phyloP scores from a whole-genome alignment of 2,329 filamentous ascomycete species.

The Fusarium sp. region DNA sequence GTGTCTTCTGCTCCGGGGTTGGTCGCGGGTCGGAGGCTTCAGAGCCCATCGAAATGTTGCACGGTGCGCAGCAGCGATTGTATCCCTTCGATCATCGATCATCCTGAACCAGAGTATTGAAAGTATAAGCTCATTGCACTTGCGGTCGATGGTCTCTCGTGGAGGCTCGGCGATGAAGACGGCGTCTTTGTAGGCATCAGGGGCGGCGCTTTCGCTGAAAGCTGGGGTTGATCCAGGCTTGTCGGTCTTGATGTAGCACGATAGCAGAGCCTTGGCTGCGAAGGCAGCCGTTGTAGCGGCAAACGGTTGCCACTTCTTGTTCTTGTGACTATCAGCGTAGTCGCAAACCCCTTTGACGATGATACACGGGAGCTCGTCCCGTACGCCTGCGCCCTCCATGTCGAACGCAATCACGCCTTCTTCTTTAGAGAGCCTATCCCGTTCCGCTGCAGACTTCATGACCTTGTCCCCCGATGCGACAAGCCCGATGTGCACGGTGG shows the following conservation, averaged over 20 bases:
- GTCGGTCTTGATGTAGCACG: not conserved
- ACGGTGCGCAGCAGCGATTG: not conserved
- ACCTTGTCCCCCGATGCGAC: constrained; percentile 53
- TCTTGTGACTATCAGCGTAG: constrained; percentile 16
- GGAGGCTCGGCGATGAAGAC: not conserved
- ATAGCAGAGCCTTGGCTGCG: not conserved
- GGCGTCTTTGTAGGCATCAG: not conserved
- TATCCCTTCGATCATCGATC: not conserved
- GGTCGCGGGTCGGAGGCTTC: not conserved
- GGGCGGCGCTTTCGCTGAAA: not conserved
- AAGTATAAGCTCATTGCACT: not conserved
- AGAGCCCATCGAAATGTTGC: not conserved
- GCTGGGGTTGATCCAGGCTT: not conserved
- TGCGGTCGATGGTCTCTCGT: not conserved
- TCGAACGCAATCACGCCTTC: constrained; percentile 41
- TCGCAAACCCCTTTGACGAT: constrained; percentile 45
- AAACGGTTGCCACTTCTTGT: constrained; percentile 1
- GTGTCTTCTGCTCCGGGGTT: not conserved
- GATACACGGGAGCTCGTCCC: constrained; percentile 50
- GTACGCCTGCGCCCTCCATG: constrained; percentile 50
- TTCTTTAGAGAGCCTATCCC: constrained; percentile 47
- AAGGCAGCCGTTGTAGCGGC: constrained; percentile 10
- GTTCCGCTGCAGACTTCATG: constrained; percentile 49
- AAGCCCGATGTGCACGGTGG: not conserved
- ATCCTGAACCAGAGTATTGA: not conserved